phyloP scores from a whole-genome alignment of 805 yeast genomes.

The Yarrowia osloensis region DNA sequence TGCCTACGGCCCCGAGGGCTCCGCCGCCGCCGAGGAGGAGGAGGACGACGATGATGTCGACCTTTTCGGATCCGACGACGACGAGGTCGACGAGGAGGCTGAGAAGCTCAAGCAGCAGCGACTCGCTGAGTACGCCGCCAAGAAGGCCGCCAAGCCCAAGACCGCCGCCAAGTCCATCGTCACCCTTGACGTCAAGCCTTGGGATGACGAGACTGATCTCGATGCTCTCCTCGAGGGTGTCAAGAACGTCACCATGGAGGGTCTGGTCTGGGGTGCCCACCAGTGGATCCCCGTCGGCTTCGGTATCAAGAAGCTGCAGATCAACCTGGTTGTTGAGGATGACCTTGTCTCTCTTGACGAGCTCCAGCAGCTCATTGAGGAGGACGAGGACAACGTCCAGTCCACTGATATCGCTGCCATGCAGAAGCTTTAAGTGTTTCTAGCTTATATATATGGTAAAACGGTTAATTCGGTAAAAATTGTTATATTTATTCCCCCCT shows the following conservation, averaged over 20 bases:
- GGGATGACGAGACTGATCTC: slow-evolving; percentile 99
- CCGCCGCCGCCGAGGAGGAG: slow-evolving; percentile 61
- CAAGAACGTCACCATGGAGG: slow-evolving; percentile 82
- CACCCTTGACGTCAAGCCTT: slow-evolving; percentile 97
- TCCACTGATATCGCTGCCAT: slow-evolving; percentile 98
- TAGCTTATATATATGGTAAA: slow-evolving; percentile 27
- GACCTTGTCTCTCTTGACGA: slow-evolving; percentile 91
- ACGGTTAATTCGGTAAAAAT: slow-evolving; percentile 28
- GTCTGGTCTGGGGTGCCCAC: slow-evolving; percentile 98
- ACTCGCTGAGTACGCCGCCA: slow-evolving; percentile 96
- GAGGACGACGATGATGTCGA: slow-evolving; percentile 91
- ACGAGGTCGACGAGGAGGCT: slow-evolving; percentile 94
- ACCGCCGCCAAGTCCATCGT: slow-evolving; percentile 98
- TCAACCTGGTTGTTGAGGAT: slow-evolving; percentile 97
- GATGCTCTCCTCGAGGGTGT: slow-evolving; percentile 85
- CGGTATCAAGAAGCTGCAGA: slow-evolving; percentile 99
- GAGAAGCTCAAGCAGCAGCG: slow-evolving; percentile 97
- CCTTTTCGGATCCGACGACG: slow-evolving; percentile 92
- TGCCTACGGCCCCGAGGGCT: slow-evolving; percentile 52
- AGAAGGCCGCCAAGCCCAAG: slow-evolving; percentile 96
- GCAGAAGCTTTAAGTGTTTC: slow-evolving; percentile 78
- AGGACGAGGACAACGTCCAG: slow-evolving; percentile 99
- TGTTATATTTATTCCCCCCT: slow-evolving; percentile 5
- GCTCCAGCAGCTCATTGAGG: slow-evolving; percentile 70
- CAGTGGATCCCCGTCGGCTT: slow-evolving; percentile 96